These are phyloP conservation scores for Tremellales sp. DNA, from an alignment of 1,284 basidiomycete species.

Conservation along the genomic window DNA sequence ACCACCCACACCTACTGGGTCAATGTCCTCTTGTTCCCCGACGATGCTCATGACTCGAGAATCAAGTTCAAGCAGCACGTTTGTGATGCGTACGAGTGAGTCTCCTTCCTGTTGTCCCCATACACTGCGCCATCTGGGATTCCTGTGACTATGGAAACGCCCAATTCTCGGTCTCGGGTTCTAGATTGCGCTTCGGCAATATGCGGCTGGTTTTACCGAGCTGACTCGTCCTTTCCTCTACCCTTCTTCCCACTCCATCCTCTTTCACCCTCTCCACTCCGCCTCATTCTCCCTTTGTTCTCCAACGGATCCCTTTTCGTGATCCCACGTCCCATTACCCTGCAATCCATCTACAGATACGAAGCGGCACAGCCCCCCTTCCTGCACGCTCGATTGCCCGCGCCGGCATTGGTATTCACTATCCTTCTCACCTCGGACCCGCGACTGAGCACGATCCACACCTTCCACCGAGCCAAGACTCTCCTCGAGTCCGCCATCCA, in stretches of 20 bases:
- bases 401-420: conserved; percentile 44
- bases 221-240: not conserved
- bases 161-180: too few relatives aligned
- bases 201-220: too few relatives aligned
- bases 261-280: not conserved
- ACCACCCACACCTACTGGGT: conserved; percentile 44
- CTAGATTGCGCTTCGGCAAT: too few relatives aligned
- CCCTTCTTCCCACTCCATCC: not conserved
- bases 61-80: conserved; percentile 50
- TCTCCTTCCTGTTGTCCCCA: conserved; percentile 7
- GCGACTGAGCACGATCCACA: conserved; percentile 38
- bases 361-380: conserved; percentile 40
- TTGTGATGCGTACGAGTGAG: conserved; percentile 46
- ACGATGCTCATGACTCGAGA: conserved; percentile 36
- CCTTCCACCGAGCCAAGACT: conserved; percentile 36
- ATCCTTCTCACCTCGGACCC: conserved; percentile 45
- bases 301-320: not conserved
- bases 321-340: not conserved
- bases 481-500: conserved; percentile 26
- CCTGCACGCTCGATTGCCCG: conserved; percentile 24
- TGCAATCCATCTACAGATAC: conserved; percentile 31
- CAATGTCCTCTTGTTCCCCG: conserved; percentile 44
- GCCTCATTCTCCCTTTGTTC: conserved; percentile 8
- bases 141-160: not conserved
- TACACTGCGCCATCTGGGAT: too few relatives aligned